Evolutionary conservation across 2,329 filamentous ascomycete genomes (phyloP).

Genomic region (Penicillium rolfsii): DNA sequence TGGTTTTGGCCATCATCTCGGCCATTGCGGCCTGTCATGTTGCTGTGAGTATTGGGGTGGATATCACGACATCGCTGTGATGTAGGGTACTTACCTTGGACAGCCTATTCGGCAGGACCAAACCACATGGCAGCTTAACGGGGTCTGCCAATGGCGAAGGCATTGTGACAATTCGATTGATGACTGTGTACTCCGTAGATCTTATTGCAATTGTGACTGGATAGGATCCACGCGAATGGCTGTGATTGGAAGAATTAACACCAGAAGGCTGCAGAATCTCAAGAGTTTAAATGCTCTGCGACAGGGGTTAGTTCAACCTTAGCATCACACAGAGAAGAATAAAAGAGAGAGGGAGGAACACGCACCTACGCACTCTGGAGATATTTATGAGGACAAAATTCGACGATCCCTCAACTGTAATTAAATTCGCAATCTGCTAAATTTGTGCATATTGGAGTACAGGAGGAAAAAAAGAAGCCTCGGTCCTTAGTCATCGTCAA

Average conservation of each 20-base stretch:
- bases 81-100: constrained; percentile 40
- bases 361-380: background rate
- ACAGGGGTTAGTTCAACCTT: background rate
- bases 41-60: background rate
- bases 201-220: background rate
- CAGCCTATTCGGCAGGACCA: constrained; percentile 60
- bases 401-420: background rate
- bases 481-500: constrained; percentile 15
- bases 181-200: background rate
- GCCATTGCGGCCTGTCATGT: constrained; percentile 48
- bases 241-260: background rate
- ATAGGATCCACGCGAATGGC: background rate
- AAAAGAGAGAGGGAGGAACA: background rate
- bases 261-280: background rate
- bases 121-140: constrained; percentile 58
- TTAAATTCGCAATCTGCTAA: too few species aligned
- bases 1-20: constrained; percentile 49
- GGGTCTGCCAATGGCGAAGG: constrained; percentile 44
- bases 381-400: background rate
- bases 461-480: constrained; percentile 8
- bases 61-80: background rate
- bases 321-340: background rate
- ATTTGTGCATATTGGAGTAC: too few species aligned
- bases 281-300: background rate
- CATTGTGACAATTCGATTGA: constrained; percentile 18